Conservation (phyloP, 192 early-diverging fungal species). For the Podila verticillata region DNA sequence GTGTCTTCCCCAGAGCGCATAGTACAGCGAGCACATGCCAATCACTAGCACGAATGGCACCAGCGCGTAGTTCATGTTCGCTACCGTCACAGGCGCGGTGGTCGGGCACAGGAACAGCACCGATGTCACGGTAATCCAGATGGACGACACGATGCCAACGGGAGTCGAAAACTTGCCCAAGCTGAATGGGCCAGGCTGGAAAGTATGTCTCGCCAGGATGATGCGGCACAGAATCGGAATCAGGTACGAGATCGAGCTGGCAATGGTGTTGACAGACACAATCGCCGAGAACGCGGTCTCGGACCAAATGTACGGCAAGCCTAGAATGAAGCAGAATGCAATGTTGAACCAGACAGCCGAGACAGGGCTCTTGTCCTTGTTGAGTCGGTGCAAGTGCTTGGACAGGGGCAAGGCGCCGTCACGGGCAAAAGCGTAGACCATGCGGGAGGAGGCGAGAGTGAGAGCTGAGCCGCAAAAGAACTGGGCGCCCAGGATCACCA, state of each 20-base stretch:
- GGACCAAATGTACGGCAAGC: conserved; percentile 59
- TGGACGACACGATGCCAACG: conserved; percentile 45
- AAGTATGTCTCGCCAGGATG: conserved; percentile 53
- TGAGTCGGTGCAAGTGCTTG: conserved; percentile 52
- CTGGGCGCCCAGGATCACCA: conserved; percentile 56
- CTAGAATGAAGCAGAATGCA: conserved; percentile 57
- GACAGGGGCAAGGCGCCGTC: conserved; percentile 65
- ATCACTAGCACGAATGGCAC: conserved; percentile 59
- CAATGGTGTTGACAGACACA: conserved; percentile 68
- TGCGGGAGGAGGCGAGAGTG: conserved; percentile 59
- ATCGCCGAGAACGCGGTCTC: conserved; percentile 60
- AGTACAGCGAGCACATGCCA: conserved; percentile 55
- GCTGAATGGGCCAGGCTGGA: conserved; percentile 57
- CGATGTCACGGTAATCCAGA: conserved; percentile 57
- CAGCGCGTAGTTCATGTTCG: conserved; percentile 59
- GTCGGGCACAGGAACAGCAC: conserved; percentile 60
- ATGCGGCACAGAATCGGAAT: conserved; percentile 61
- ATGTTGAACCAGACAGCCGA: conserved; percentile 64
- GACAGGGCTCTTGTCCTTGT: conserved; percentile 57
- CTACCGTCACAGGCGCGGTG: conserved; percentile 49
- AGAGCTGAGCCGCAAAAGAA: conserved; percentile 61
- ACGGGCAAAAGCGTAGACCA: conserved; percentile 67
- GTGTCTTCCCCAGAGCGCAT: conserved; percentile 60
- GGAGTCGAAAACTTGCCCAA: conserved; percentile 55
- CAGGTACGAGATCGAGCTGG: conserved; percentile 58